A percentile compares a stretch with the other conserved stretches of the same genome.
Evolutionary conservation across 768 basidiomycete genomes (phyloP).

Genomic region (Lepiota venenata): DNA sequence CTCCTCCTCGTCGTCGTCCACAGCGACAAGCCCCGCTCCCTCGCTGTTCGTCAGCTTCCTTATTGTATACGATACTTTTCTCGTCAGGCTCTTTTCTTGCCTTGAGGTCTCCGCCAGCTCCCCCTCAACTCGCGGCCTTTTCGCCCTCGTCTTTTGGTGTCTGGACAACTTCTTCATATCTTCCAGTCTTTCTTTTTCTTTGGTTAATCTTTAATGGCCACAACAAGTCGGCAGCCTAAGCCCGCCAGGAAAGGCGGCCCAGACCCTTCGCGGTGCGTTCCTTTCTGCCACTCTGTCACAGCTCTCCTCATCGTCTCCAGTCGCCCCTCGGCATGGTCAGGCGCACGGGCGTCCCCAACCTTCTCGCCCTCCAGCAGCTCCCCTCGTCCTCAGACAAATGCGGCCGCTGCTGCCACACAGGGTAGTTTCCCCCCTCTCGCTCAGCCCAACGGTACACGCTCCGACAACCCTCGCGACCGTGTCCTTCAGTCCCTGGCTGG

Average conservation of each 20-base stretch:
- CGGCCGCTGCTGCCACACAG: slow-evolving; percentile 29
- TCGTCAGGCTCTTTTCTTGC: slow-evolving; percentile 16
- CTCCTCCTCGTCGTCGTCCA: slow-evolving; percentile 17
- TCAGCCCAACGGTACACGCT: slow-evolving; percentile 46
- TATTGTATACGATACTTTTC: slow-evolving; percentile 16
- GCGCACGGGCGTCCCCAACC: slow-evolving; percentile 65
- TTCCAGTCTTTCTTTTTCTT: slow-evolving; percentile 29
- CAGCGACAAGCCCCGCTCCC: slow-evolving; percentile 15
- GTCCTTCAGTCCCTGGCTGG: slow-evolving; percentile 64
- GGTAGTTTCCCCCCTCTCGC: slow-evolving; percentile 42
- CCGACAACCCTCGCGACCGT: slow-evolving; percentile 52
- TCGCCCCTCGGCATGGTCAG: slow-evolving; percentile 58
- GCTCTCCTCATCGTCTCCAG: slow-evolving; percentile 16
- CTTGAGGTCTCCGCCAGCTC: slow-evolving; percentile 18
- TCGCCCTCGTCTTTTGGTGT: slow-evolving; percentile 31
- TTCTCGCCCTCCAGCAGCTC: slow-evolving; percentile 52
- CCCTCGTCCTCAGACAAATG: slow-evolving; percentile 30
- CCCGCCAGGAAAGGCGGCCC: slow-evolving; percentile 58
- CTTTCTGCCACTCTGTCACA: slow-evolving; percentile 2
- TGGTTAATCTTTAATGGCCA: slow-evolving; percentile 48
- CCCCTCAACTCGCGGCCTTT: slow-evolving; percentile 21
- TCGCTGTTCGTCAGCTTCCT: slow-evolving; percentile 9
- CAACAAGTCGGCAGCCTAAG: slow-evolving; percentile 62
- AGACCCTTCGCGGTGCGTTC: slow-evolving; percentile 51
- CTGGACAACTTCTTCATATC: slow-evolving; percentile 29